These are phyloP conservation scores for Phytophthora pisi DNA, from an alignment of 352 stramenopile species.

Conservation along the genomic window DNA sequence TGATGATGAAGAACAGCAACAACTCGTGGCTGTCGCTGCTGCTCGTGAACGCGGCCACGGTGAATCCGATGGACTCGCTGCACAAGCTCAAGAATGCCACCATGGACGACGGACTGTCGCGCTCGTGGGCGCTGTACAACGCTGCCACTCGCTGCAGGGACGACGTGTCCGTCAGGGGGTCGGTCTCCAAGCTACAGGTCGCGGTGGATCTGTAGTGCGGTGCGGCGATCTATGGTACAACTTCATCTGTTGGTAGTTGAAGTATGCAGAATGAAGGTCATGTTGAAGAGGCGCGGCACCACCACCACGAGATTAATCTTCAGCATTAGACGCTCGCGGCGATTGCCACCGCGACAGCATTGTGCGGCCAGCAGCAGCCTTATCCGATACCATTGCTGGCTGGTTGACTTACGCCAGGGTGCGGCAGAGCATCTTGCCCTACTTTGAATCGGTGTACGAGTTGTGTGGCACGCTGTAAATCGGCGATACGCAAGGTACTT, in stretches of 20 bases:
- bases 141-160: conserved; percentile 50
- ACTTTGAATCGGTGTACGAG: background rate
- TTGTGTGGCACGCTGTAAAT: background rate
- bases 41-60: conserved; percentile 66
- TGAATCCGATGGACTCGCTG: conserved; percentile 60
- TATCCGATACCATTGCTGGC: background rate
- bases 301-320: conserved; percentile 3
- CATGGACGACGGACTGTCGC: conserved; percentile 72
- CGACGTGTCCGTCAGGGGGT: conserved; percentile 11
- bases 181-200: conserved; percentile 9
- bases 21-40: conserved; percentile 74
- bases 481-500: conserved; percentile 1
- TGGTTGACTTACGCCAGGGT: background rate
- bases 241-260: conserved; percentile 1
- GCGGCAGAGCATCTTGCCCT: background rate
- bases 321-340: background rate
- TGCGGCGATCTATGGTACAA: background rate
- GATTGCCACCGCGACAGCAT: conserved; percentile 3
- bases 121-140: conserved; percentile 75
- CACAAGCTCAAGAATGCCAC: conserved; percentile 50
- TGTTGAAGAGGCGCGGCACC: conserved; percentile 4
- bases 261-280: conserved; percentile 8
- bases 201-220: conserved; percentile 16
- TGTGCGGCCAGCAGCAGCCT: background rate
- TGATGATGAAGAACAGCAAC: conserved; percentile 40